Evolutionary conservation across 2,329 filamentous ascomycete species (phyloP), one percentile per base, ranked within the genome.

Genomic region (Talaromyces atroroseus): DNA sequence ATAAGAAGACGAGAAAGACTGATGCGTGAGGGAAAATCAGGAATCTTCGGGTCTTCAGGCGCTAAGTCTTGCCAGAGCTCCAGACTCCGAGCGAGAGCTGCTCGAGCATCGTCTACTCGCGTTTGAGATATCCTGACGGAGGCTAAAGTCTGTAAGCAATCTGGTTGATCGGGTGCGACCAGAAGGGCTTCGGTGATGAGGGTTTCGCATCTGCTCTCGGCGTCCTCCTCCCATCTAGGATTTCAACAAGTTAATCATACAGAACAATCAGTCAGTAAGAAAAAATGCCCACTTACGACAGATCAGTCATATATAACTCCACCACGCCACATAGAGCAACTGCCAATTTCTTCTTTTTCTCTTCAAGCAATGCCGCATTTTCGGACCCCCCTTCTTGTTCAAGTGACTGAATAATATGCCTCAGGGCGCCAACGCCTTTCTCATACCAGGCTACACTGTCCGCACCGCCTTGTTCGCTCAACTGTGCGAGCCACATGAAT

Each of bases 281-380:
- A 76, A 76, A 99, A 21, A 44, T 44, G 40, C 20, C 20, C 49
- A 74, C 76, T 71, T 83, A 94, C 66, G 89, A 94, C 65, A 97
- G 76, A 76, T 99, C 94, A 11, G 94, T 99, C 94, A 99, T 99
- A 78, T 96, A 99, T 50, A 99, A 90, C 76, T 99, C 94, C 6
- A 90, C 86, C 59, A 97, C 90, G 26, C 89, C 90, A 73, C 95
- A 99, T 36, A 99, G 81, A n/a, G 92, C 90, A 64, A 90, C 90
- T 2, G 91, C 90, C 36, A 97, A 80, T 73, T 94, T 94, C 62
- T 80, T 79, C 70, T 87, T 87, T 78, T 90, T 89, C 72, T 91
- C 89, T 26, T 86, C 81, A 42, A 85, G 52, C 36, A 77, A 65
- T 23, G 76, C 59, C 23, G 68, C 62, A 40, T 74, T 64, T 61